Evolutionary conservation across 2,329 filamentous ascomycete genomes (phyloP).

Genomic region (Biscogniauxia sp.): DNA sequence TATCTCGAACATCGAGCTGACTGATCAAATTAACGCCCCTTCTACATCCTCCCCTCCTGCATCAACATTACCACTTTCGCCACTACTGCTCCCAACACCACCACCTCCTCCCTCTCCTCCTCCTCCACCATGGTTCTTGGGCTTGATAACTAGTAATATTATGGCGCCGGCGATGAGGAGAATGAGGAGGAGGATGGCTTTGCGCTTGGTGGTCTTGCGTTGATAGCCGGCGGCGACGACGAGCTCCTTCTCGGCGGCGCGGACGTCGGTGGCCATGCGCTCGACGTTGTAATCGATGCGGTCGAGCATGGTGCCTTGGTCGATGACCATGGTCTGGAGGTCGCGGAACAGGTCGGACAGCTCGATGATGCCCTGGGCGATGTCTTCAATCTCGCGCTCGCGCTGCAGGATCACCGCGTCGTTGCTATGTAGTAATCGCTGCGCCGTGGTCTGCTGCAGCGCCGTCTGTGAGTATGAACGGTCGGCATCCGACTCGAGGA

Average conservation of each 20-base stretch:
- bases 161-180: constrained; percentile 83
- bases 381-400: constrained; percentile 95
- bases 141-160: constrained; percentile 79
- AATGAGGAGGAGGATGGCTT: constrained; percentile 85
- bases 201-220: constrained; percentile 81
- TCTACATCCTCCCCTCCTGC: not conserved
- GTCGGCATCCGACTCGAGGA: constrained; percentile 92
- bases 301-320: constrained; percentile 87
- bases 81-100: constrained; percentile 4
- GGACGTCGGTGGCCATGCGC: constrained; percentile 89
- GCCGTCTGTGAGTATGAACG: constrained; percentile 88
- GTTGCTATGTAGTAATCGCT: constrained; percentile 67
- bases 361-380: constrained; percentile 97
- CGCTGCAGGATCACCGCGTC: constrained; percentile 85
- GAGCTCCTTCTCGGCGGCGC: constrained; percentile 88
- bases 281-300: constrained; percentile 98
- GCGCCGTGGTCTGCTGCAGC: constrained; percentile 66
- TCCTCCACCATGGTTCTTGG: constrained; percentile 48
- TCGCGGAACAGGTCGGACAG: constrained; percentile 96
- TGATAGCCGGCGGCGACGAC: constrained; percentile 88
- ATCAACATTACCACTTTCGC: constrained; percentile 2
- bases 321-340: constrained; percentile 91
- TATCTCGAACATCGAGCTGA: no score
- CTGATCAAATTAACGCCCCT: not conserved
- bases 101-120: constrained; percentile 2